These are phyloP conservation scores for Boletus hoseneyae DNA, from an alignment of 1,284 basidiomycete species.

Conservation along the genomic window DNA sequence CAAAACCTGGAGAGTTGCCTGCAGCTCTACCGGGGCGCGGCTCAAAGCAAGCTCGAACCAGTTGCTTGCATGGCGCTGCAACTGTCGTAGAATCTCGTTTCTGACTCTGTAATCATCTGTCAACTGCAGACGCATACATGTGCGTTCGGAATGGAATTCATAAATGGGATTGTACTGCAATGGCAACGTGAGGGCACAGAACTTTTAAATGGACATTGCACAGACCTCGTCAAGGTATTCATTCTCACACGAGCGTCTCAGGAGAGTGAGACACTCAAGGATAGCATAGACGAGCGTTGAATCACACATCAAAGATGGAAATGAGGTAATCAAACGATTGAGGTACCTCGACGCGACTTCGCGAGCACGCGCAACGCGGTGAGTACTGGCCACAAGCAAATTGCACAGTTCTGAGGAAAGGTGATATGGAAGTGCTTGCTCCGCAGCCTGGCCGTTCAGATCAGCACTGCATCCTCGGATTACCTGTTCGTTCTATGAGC, in stretches of 20 bases:
- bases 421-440: conserved; percentile 74
- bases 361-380: conserved; percentile 79
- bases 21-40: conserved; percentile 88
- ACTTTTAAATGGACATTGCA: conserved; percentile 4
- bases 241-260: conserved; percentile 87
- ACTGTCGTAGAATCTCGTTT: conserved; percentile 76
- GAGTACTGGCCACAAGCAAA: conserved; percentile 80
- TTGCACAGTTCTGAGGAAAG: conserved; percentile 75
- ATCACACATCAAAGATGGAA: conserved; percentile 94
- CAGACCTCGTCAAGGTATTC: conserved; percentile 89
- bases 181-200: conserved; percentile 6
- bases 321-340: conserved; percentile 84
- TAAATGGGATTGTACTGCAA: conserved; percentile 84
- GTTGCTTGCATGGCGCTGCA: conserved; percentile 69
- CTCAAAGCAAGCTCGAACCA: conserved; percentile 88
- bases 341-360: conserved; percentile 82
- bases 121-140: conserved; percentile 74
- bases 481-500: conserved; percentile 44
- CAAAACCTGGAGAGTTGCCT: conserved; percentile 83
- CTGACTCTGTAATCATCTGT: conserved; percentile 87
- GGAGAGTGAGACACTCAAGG: conserved; percentile 87
- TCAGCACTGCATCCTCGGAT: conserved; percentile 71
- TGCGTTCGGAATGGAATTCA: conserved; percentile 78
- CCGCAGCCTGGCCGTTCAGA: conserved; percentile 69
- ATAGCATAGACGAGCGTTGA: conserved; percentile 84